Evolutionary conservation across 129 eudicot species (phyloP).

Genomic region (Rutidosis leptorrhynchoides): DNA sequence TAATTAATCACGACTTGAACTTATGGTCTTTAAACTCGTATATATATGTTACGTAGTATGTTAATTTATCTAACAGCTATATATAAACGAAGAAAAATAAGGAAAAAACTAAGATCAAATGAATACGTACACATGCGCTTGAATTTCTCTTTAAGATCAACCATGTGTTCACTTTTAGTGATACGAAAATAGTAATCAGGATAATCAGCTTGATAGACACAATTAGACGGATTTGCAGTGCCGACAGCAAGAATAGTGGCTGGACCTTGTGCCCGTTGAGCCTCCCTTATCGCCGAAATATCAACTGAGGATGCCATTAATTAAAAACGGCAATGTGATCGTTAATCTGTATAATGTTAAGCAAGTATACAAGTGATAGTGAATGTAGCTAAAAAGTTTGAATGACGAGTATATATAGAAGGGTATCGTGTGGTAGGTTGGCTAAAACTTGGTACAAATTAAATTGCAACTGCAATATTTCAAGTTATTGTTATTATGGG

Average conservation of each 20-base stretch:
- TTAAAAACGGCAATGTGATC: background rate
- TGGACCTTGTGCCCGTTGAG: slow-evolving; percentile 47
- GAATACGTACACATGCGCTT: slow-evolving; percentile 39
- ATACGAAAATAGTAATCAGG: slow-evolving; percentile 47
- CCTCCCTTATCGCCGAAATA: slow-evolving; percentile 34
- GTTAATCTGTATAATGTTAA: background rate
- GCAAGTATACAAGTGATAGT: slow-evolving; percentile 9
- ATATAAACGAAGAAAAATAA: background rate
- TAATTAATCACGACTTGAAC: background rate
- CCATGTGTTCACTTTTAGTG: slow-evolving; percentile 50
- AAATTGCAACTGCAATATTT: background rate
- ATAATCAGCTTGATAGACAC: slow-evolving; percentile 40
- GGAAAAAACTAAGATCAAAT: background rate
- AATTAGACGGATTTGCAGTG: slow-evolving; percentile 44
- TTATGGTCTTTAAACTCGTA: background rate
- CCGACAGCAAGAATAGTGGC: slow-evolving; percentile 47
- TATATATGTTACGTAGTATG: slow-evolving; percentile 10
- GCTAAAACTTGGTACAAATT: background rate
- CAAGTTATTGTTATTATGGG: background rate
- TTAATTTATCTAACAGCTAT: background rate
- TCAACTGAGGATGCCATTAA: slow-evolving; percentile 28
- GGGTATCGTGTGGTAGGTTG: background rate
- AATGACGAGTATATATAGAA: background rate
- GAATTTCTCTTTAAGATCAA: slow-evolving; percentile 45
- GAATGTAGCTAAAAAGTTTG: background rate